Base-by-base conservation (phyloP, 2,329 filamentous ascomycete species). In the Colletotrichum simmondsii region DNA sequence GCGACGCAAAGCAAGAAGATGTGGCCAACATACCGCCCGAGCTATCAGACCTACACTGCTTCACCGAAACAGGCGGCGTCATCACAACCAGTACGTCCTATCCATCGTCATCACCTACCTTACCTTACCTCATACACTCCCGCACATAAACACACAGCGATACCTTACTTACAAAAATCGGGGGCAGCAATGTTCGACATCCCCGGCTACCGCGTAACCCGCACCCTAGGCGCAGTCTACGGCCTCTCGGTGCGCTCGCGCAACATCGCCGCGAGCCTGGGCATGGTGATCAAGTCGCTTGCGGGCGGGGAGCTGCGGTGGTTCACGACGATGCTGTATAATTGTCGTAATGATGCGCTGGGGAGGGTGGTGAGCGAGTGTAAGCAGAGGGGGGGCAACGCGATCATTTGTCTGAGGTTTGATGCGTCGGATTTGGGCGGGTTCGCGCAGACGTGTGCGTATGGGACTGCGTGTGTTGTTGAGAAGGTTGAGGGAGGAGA, bases 251-350 rank as follows among this genome's bases (percentile, higher is more conserved):
- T 90, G 7, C 87, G 88, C 11, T 87, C 87, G 19, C 87, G 90
- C 61, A 92, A 92, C 81, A 87, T 87, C 79, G 89, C 86, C 5
- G 88, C 89, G 2, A 85, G 85, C 52, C 76, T 91, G 22, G 86
- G 85, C 70, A 90, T 90, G 83, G 86, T 87, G 10, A 73, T 91
- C 72, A 90, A 89, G 81, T 88, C 86, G 73, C 79, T 89, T 14
- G 87, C 86, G 0, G 90, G 90, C 60, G 90, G 90, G 32, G 90
- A 92, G 81, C 83, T 92, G 54, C 80, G 82, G 35, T 89, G 88
- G 84, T 91, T 90, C 75, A 91, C 90, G 0, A 86, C 85, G 46
- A 83, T 91, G 85, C 84, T 91, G 62, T 91, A 91, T 81, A 84
- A 81, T 24, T 88, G 89, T 60, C 85, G 90, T 61, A 90, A 91